Base-by-base conservation (phyloP, 352 stramenopile genomes). In the Phytophthora pinifolia region DNA sequence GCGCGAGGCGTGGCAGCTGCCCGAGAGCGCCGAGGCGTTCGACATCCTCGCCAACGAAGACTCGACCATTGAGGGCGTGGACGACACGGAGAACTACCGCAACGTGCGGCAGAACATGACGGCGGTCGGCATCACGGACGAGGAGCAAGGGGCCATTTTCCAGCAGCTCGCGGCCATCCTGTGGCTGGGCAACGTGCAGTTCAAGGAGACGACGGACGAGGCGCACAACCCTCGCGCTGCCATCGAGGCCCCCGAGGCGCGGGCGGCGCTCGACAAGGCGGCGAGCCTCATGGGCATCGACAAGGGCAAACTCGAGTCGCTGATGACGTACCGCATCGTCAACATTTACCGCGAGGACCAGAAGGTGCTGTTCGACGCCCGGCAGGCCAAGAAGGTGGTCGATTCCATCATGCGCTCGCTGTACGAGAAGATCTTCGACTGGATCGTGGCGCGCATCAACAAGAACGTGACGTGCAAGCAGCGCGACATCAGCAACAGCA, bases 371-470 rank as follows among this genome's bases (percentile, higher is more conserved):
- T 89, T 89, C 27, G 79, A 89, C 38, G 69, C 72, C 13, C 76
- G 74, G 30, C 83, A 94, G 53, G 84, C 82, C 9, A 88, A 87
- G 48, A 91, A 94, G 38, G 83, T 93, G 5, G 81, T 70, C 30
- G 79, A 96, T 56, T 92, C 86, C 57, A 86, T 96, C 48, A 88
- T 86, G 46, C 83, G 86, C 33, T 89, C 76, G 32, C 65, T 95
- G 41, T 96, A 96, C 79, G 82, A 92, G 48, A 92, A 94, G 45
- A 87, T 96, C 41, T 96, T 96, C 55, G 83, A 89, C 65, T 95
- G 83, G 83, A 84, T 96, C 54, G 84, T 96, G 32, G 66, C 62
- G 34, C 82, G 82, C 34, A 88, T 93, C 65, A 96, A 96, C 80
- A 74, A 63, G 67, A 92, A 84, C 43, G 85, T 94, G 51, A 76